Conservation (phyloP, 2,329 filamentous ascomycete genomes). For the Trichophyton simii region DNA sequence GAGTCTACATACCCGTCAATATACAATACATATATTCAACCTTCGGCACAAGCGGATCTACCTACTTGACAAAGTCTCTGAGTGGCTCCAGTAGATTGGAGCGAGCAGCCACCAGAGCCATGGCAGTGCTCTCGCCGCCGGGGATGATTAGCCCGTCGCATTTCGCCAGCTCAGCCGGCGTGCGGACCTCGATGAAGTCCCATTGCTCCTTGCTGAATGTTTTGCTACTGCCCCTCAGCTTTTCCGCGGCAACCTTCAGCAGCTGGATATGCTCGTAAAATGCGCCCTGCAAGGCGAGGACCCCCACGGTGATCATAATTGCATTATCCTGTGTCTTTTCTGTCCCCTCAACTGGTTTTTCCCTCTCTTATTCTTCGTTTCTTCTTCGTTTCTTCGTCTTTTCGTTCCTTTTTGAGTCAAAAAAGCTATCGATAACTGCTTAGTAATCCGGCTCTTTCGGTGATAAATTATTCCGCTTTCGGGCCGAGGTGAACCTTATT, state of each 20-base stretch:
- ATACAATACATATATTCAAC: neutral
- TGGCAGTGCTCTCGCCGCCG: conserved; percentile 88
- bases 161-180: conserved; percentile 50
- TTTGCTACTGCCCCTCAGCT: conserved; percentile 25
- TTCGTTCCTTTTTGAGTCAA: neutral
- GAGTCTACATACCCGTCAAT: conserved; percentile 39
- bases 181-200: conserved; percentile 68
- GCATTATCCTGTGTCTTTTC: conserved; percentile 3
- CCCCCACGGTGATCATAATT: conserved; percentile 36
- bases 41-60: neutral
- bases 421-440: neutral
- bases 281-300: conserved; percentile 75
- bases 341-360: neutral
- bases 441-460: neutral
- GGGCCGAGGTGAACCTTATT: neutral
- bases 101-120: conserved; percentile 73
- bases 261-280: conserved; percentile 79
- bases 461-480: neutral
- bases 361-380: no score
- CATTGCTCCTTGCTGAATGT: conserved; percentile 30
- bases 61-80: conserved; percentile 79
- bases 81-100: conserved; percentile 73
- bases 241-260: conserved; percentile 53
- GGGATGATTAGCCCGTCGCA: conserved; percentile 84
- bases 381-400: neutral